Evolutionary conservation across 306 rosid genomes (phyloP), one percentile per base, ranked within the genome.

Genomic region (Betula pendula): DNA sequence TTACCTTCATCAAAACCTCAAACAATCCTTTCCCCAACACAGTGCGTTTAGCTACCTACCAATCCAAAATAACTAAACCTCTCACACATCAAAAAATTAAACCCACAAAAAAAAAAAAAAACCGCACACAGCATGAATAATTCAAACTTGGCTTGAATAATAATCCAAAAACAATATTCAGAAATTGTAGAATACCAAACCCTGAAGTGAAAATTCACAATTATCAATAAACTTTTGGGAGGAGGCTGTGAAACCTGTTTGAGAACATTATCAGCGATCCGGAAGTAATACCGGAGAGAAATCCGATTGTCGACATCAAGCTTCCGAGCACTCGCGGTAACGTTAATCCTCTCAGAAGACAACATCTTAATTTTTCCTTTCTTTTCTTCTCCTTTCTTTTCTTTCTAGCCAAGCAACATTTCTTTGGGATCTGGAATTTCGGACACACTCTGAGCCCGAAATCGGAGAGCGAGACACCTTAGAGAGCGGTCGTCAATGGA

Each of bases 231-330:
- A 73, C 40, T 25, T 22, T 27, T 22, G 22, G 20, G 52, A 27
- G 77, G 63, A 59, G 58, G 72, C 29, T n/a, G 66, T 12, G 58
- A 56, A 20, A 94, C 98, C 98, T 94, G 98, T 78, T 84, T 87
- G 86, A 92, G 91, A 69, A 94, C 77, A 79, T 88, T 94, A 75
- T 94, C 94, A 3, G 98, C 96, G 82, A 94, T 91, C 80, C 98
- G 90, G 29, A 74, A 78, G 81, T 94, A 94, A 68, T 86, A 89
- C 4, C 95, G 92, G 25, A 94, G 91, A 11, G 96, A 71, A 81
- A 94, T 90, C 73, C 96, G 87, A 67, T 94, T 85, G 45, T 94
- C 97, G 50, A 94, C 96, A 29, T 81, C 90, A 50, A 90, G 83
- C 55, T 77, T 85, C 84, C 84, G 96, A 70, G 98, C 88, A 59